Base-by-base conservation (phyloP, 176 grass and related monocot species). In the Eragrostis curvula region DNA sequence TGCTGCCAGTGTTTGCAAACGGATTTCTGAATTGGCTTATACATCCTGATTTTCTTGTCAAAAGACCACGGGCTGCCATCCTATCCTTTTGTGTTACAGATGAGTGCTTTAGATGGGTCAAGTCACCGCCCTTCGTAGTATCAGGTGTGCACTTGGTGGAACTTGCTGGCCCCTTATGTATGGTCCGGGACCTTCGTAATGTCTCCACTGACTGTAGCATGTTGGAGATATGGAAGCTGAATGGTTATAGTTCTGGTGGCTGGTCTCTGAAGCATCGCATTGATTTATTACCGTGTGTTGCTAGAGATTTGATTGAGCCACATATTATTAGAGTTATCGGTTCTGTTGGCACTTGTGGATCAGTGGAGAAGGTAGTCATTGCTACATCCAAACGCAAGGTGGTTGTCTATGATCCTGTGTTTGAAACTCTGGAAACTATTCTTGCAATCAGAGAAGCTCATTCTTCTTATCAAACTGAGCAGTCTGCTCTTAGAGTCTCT, bases 11-110 rank as follows among this genome's bases (percentile, higher is more conserved):
- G 43, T 74, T 81, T 49, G 41, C n/a, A 0, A 2, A 68, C 0
- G 78, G 78, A 3, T 81, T 36, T 45, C 71, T 87, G 20, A 61
- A 81, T 45, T 87, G 78, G 85, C 40, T 87, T 62, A 23, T 69
- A 4, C 0, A 46, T 0, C 70, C 60, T 27, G 8, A 0, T 0
- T 8, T 15, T 12, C 0, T 49, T 1, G 1, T 24, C 10, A 59
- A 10, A 25, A 9, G 8, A 7, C 70, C 77, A 45, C 14, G 77
- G 6, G 60, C 14, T 12, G 63, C 51, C 7, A 60, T 81, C 43
- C 0, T 81, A 21, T 8, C 32, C 0, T 82, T 87, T 30, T 82
- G 70, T 52, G 8, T 80, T 46, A 60, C 53, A 15, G 63, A 76
- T 20, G 85, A 82, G 52, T 52, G 23, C 64, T 87, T 87, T n/a